Conservation (phyloP, 306 rosid species). For the peach (Prunus persica) region DNA sequence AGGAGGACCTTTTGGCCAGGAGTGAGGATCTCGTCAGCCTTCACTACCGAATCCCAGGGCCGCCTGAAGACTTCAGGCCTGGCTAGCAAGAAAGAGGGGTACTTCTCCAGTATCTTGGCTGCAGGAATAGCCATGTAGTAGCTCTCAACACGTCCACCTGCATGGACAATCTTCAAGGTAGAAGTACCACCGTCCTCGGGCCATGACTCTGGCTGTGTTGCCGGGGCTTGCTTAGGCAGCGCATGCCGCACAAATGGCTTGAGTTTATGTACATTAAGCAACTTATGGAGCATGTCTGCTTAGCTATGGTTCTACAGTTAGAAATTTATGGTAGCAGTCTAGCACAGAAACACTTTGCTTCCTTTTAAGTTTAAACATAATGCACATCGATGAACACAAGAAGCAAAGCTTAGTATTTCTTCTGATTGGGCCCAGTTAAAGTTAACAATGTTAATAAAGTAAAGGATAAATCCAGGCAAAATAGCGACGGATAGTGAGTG, state of each 20-base stretch:
- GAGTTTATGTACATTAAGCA: conserved; percentile 13
- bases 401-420: background rate
- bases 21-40: conserved; percentile 23
- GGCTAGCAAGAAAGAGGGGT: conserved; percentile 27
- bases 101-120: conserved; percentile 30
- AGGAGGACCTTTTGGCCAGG: conserved; percentile 27
- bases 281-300: conserved; percentile 14
- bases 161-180: conserved; percentile 26
- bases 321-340: background rate
- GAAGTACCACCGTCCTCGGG: background rate
- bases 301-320: background rate
- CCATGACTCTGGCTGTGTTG: background rate
- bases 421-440: background rate
- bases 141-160: conserved; percentile 28
- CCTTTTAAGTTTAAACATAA: background rate
- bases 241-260: background rate
- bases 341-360: background rate
- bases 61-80: conserved; percentile 23
- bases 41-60: conserved; percentile 33
- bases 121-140: conserved; percentile 34
- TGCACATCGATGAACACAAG: conserved; percentile 7
- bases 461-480: background rate
- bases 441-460: background rate
- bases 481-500: background rate
- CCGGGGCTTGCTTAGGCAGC: background rate